These are phyloP conservation scores for Parathielavia hyrcaniae DNA, from an alignment of 495 filamentous ascomycete genomes.

Conservation along the genomic window DNA sequence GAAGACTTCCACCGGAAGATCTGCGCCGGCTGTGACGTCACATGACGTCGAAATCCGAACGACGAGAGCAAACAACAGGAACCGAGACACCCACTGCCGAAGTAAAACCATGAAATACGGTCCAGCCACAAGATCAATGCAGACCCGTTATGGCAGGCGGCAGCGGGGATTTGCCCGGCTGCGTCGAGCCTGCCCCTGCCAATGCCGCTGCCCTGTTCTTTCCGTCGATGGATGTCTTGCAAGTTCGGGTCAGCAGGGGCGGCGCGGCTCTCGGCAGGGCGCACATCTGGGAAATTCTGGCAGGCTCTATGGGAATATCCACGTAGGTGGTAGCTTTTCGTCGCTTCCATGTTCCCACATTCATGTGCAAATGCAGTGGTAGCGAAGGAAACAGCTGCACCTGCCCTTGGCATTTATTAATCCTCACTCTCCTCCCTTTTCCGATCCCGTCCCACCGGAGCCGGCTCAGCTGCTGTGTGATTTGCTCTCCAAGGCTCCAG, in stretches of 20 bases:
- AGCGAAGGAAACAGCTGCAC: not conserved
- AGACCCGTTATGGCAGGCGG: not conserved
- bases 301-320: not conserved
- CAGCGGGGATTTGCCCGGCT: not conserved
- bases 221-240: not conserved
- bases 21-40: constrained; percentile 1
- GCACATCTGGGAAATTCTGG: not conserved
- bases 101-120: too few relatives aligned
- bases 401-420: constrained; percentile 1
- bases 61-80: not conserved
- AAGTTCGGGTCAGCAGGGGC: too few relatives aligned
- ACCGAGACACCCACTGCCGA: not conserved
- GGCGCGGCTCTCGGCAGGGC: too few relatives aligned
- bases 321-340: not conserved
- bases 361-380: not conserved
- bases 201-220: not conserved
- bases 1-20: not conserved
- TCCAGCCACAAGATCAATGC: not conserved
- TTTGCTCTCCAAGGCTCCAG: not conserved
- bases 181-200: not conserved
- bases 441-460: not conserved
- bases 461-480: not conserved
- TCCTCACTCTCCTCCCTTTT: not conserved
- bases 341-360: too few relatives aligned
- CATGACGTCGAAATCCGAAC: not conserved